These are phyloP conservation scores for Fraxinus sp. DNA, from an alignment of 305 asterid species.

Conservation along the genomic window DNA sequence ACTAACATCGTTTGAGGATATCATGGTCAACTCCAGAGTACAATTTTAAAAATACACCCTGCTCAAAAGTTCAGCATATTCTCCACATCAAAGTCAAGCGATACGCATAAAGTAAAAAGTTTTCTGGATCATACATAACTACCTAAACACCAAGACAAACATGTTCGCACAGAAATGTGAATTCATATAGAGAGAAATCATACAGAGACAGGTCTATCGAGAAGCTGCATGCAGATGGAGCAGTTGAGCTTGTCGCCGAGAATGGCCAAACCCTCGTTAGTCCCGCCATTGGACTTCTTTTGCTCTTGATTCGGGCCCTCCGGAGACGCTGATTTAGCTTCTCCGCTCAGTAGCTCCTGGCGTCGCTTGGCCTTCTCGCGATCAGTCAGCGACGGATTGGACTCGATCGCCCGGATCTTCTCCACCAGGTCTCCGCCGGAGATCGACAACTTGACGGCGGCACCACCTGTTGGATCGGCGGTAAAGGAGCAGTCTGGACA, in stretches of 20 bases:
- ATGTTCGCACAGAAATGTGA: background rate
- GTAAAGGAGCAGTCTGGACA: conserved; percentile 69
- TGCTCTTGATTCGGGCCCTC: background rate
- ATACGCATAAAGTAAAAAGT: background rate
- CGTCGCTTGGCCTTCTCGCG: conserved; percentile 74
- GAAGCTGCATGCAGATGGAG: conserved; percentile 92
- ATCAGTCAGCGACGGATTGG: conserved; percentile 58
- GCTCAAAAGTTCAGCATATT: conserved; percentile 3
- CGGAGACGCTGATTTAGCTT: background rate
- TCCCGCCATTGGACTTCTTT: conserved; percentile 18
- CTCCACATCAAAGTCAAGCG: conserved; percentile 29
- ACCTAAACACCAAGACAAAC: background rate
- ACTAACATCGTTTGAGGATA: background rate
- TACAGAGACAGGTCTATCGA: conserved; percentile 85
- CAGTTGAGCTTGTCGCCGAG: conserved; percentile 68
- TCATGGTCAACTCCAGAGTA: background rate
- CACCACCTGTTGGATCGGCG: conserved; percentile 18
- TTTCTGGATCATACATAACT: conserved; percentile 22
- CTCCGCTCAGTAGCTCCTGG: conserved; percentile 68
- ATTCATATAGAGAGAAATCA: conserved; percentile 20
- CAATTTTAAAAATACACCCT: background rate
- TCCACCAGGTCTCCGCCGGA: conserved; percentile 53
- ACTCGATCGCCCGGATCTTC: conserved; percentile 66
- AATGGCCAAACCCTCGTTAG: conserved; percentile 47
- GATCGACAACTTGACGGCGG: conserved; percentile 23